phyloP scores from a whole-genome alignment of 2,329 filamentous ascomycete genomes.

The Chaetomium sp. region DNA sequence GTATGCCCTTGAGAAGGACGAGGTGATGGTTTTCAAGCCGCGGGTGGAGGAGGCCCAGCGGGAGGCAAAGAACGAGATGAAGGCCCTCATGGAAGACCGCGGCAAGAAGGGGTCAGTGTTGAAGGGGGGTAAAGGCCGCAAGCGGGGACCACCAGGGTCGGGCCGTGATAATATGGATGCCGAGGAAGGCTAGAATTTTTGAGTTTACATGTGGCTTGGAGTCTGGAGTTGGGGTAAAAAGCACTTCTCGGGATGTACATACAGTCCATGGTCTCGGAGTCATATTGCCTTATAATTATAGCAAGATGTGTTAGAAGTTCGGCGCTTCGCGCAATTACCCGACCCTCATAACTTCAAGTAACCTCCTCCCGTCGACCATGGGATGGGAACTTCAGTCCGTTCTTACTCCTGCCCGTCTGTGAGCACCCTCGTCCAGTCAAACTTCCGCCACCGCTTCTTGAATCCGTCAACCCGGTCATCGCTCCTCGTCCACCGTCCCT shows the following conservation, averaged over 20 bases:
- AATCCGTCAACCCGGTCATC: slow-evolving; percentile 69
- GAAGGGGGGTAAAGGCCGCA: slow-evolving; percentile 31
- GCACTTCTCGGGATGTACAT: neutral
- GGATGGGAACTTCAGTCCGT: neutral
- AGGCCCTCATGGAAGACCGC: slow-evolving; percentile 65
- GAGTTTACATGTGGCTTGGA: neutral
- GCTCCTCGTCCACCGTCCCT: slow-evolving; percentile 73
- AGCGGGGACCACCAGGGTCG: slow-evolving; percentile 35
- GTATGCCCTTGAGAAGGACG: slow-evolving; percentile 67
- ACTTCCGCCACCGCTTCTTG: slow-evolving; percentile 80
- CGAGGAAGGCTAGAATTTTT: slow-evolving; percentile 54
- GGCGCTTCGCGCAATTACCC: neutral
- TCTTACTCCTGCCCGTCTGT: slow-evolving; percentile 29
- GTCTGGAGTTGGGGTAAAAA: neutral
- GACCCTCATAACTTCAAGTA: neutral
- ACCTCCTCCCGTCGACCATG: neutral
- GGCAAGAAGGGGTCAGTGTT: slow-evolving; percentile 47
- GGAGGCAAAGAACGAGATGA: slow-evolving; percentile 74
- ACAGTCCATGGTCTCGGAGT: too few relatives aligned
- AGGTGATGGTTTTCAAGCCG: slow-evolving; percentile 74
- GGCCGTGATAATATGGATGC: slow-evolving; percentile 62
- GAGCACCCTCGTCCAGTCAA: slow-evolving; percentile 72
- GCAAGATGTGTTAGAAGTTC: neutral
- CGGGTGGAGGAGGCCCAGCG: slow-evolving; percentile 80
- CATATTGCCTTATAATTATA: too few relatives aligned